Base-by-base conservation (phyloP, 257 asterid genomes). In the Solanum medicagineum region DNA sequence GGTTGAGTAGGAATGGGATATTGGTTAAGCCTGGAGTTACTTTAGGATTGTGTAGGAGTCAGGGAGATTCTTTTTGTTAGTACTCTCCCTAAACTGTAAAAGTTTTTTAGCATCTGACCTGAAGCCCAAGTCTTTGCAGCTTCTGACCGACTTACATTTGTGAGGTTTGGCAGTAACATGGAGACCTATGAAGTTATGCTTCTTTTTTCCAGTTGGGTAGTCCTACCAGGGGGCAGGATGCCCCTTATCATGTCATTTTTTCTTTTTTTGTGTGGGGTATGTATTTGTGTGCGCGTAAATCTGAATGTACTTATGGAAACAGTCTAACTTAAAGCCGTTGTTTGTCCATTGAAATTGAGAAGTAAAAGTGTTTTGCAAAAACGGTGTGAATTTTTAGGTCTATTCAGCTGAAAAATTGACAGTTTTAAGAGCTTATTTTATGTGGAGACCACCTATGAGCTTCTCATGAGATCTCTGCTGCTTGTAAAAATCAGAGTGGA, bases 251-350 rank as follows among this genome's bases (percentile, higher is more conserved):
- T 73, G 57, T 47, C 56, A 44, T 17, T 19, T 40, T 32, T 42
- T 9, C 0, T 4, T 11, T 3, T 3, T 5, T 10, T 4, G 54
- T 9, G 32, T 2, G 10, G 53, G 32, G 32, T 0, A 1, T 0
- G 42, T 32, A 32, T 32, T 3, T 32, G 36, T 32, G 36, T 3
- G 42, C 6, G 1, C 42, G 13, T 2, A 17, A 16, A 40, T 70
- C 80, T 42, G 15, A 51, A 8, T 49, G 15, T 49, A 13, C 81
- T 14, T 4, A 3, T 22, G 14, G 22, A 13, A 74, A 22, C 22
- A n/a, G 60, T 74, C 81, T 47, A 47, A 75, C 81, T 75, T 75
- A 47, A 49, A 6, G 14, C 9, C 2, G 8, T 0, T 13, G 59
- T 74, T 4, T 22, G 7, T 22, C 81, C 81, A 0, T 74, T 47